These are phyloP conservation scores for Forsythia viridissima DNA, from an alignment of 257 asterid species.

Conservation along the genomic window DNA sequence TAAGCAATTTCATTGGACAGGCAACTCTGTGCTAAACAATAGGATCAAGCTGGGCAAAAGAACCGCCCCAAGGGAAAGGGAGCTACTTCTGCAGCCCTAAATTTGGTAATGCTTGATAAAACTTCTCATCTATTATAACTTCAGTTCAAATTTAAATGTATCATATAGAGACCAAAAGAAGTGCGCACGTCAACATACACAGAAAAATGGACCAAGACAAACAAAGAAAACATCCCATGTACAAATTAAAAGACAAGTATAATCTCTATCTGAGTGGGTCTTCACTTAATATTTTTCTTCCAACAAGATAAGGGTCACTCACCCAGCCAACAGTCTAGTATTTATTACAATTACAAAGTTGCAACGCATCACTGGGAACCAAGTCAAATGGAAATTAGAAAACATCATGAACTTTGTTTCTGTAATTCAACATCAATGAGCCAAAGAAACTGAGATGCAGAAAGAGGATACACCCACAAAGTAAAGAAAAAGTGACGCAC, in stretches of 20 bases:
- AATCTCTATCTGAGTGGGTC: not conserved
- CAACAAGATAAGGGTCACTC: not conserved
- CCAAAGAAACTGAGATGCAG: not conserved
- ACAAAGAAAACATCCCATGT: not conserved
- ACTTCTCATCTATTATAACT: too few relatives aligned
- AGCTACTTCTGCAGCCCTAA: not conserved
- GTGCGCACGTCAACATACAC: not conserved
- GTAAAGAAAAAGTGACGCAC: not conserved
- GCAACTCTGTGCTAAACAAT: not conserved
- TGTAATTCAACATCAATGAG: not conserved
- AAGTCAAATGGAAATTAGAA: not conserved
- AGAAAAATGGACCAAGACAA: too few relatives aligned
- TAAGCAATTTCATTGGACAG: not conserved
- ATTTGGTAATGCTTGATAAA: not conserved
- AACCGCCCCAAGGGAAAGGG: not conserved
- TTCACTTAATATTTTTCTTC: not conserved
- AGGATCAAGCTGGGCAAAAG: not conserved
- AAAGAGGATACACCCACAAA: not conserved
- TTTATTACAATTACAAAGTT: not conserved
- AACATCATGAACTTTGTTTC: not conserved
- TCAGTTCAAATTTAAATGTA: too few relatives aligned
- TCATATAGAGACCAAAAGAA: too few relatives aligned
- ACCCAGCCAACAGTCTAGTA: not conserved
- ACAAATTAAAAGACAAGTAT: not conserved
- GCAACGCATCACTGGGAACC: not conserved